Percentiles rank a stretch among this genome's conserved stretches.
Evolutionary conservation across 75 land plant species (phyloP).

Genomic region (Pinus taeda): DNA sequence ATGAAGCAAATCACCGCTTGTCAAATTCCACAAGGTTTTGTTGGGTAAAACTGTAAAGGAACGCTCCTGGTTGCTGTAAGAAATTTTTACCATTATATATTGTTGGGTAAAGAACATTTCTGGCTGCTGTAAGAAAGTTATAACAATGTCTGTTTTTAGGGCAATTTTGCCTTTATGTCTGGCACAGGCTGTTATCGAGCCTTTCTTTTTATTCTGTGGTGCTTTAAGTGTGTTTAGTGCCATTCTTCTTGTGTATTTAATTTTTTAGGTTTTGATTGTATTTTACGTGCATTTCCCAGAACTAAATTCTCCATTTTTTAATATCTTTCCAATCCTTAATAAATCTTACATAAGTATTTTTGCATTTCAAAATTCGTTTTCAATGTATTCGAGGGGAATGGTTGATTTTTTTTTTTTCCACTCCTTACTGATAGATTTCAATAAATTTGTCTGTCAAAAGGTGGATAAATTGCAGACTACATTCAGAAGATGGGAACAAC

Average conservation of each 20-base stretch:
- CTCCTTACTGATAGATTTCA: conserved; percentile 10
- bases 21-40: neutral
- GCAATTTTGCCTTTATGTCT: too few species aligned
- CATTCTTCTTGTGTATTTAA: neutral
- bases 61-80: too few species aligned
- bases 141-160: too few species aligned
- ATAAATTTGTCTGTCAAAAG: conserved; percentile 34
- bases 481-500: conserved; percentile 60
- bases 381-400: neutral
- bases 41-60: neutral
- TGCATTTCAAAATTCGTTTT: neutral
- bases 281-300: neutral
- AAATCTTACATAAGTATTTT: neutral
- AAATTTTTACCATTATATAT: too few species aligned
- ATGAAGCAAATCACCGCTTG: neutral
- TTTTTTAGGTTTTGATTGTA: neutral
- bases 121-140: neutral
- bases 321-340: neutral
- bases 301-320: neutral
- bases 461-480: conserved; percentile 48
- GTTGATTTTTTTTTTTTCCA: neutral
- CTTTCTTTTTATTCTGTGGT: neutral
- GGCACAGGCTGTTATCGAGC: neutral
- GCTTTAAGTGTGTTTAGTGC: neutral
- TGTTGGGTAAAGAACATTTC: neutral